Conservation (phyloP, 148 eudicot genomes). For the Agrostemma githago region DNA sequence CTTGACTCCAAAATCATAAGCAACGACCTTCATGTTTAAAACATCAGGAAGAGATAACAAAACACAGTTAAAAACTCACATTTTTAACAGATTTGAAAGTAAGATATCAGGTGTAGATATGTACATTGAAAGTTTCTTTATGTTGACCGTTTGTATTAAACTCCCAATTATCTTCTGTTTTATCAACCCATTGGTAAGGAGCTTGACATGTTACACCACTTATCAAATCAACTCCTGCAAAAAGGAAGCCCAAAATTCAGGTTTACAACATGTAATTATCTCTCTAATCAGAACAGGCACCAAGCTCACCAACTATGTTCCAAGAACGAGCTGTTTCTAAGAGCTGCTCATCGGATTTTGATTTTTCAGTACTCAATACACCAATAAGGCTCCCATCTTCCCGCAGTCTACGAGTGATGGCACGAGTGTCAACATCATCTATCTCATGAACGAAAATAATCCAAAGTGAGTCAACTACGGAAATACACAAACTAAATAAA, state of each 20-base stretch:
- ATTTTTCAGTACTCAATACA: constrained; percentile 81
- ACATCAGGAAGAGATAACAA: not conserved
- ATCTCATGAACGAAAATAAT: constrained; percentile 16
- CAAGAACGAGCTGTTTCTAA: constrained; percentile 80
- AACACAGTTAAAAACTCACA: not conserved
- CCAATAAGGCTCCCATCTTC: constrained; percentile 98
- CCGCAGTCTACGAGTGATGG: constrained; percentile 88
- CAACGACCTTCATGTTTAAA: constrained; percentile 56
- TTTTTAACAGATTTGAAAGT: not conserved
- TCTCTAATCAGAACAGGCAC: not conserved
- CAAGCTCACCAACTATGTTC: constrained; percentile 77
- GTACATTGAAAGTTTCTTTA: constrained; percentile 53
- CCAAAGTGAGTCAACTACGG: constrained; percentile 7
- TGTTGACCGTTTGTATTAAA: constrained; percentile 42
- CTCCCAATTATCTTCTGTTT: constrained; percentile 71
- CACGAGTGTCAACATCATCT: constrained; percentile 99
- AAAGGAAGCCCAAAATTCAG: constrained; percentile 7
- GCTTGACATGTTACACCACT: constrained; percentile 75
- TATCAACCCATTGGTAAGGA: constrained; percentile 84
- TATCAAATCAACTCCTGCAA: constrained; percentile 84
- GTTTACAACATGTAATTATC: not conserved
- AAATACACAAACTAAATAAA: not conserved
- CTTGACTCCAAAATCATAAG: constrained; percentile 96
- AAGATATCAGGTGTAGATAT: not conserved
- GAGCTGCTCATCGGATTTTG: constrained; percentile 76